Evolutionary conservation across 352 stramenopile genomes (phyloP).

Genomic region (Phytopythium ostracodes): DNA sequence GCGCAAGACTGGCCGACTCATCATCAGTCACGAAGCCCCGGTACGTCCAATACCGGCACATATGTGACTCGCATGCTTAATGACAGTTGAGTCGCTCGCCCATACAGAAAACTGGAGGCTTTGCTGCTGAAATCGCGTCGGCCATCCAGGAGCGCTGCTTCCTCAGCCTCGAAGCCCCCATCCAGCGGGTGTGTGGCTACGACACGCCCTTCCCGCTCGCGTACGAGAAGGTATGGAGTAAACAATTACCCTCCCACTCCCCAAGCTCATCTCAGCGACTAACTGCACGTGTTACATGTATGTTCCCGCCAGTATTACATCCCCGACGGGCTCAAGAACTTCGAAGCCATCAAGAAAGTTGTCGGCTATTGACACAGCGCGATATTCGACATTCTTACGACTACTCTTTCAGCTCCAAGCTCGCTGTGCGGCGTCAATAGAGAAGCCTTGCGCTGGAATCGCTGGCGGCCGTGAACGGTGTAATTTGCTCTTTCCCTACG

Average conservation of each 20-base stretch:
- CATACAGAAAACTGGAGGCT: slow-evolving; percentile 85
- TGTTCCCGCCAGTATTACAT: slow-evolving; percentile 74
- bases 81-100: slow-evolving; percentile 1
- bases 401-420: neutral
- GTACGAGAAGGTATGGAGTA: slow-evolving; percentile 87
- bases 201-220: slow-evolving; percentile 97
- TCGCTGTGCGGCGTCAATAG: slow-evolving; percentile 2
- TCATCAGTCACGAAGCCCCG: slow-evolving; percentile 97
- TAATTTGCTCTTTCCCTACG: too few relatives aligned
- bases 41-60: slow-evolving; percentile 37
- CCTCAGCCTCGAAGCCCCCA: slow-evolving; percentile 93
- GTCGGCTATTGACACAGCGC: slow-evolving; percentile 79
- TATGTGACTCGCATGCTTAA: slow-evolving; percentile 4
- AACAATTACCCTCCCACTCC: neutral
- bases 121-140: slow-evolving; percentile 95
- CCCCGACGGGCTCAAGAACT: slow-evolving; percentile 92
- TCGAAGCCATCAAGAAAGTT: slow-evolving; percentile 93
- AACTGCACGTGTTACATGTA: neutral
- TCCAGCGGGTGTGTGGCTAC: slow-evolving; percentile 93
- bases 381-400: neutral
- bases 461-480: neutral
- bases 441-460: neutral
- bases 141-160: slow-evolving; percentile 94
- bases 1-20: slow-evolving; percentile 95
- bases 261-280: neutral